Conservation (phyloP, 805 yeast species). For the Sugiyamaella mastotermitis region DNA sequence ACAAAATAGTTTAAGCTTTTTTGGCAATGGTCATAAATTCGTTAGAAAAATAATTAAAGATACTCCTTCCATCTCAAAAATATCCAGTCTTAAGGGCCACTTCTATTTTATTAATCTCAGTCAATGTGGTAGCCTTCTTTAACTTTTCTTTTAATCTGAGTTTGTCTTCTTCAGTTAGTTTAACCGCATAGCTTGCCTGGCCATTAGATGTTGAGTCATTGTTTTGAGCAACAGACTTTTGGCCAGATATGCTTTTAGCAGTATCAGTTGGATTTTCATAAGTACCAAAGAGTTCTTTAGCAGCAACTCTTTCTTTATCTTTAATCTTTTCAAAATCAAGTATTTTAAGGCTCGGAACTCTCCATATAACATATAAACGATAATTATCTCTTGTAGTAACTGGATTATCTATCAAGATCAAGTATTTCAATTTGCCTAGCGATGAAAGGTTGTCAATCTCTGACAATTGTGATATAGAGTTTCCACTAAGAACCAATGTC, state of each 20-base stretch:
- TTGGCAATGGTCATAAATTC: too few species aligned
- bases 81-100: conserved; percentile 42
- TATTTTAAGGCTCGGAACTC: conserved; percentile 55
- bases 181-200: conserved; percentile 23
- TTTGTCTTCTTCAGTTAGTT: conserved; percentile 51
- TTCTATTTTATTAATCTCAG: conserved; percentile 71
- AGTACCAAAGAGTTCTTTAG: conserved; percentile 40
- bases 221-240: background rate
- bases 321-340: conserved; percentile 66
- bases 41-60: too few species aligned
- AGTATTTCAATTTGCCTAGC: conserved; percentile 39
- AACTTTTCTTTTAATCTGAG: conserved; percentile 47
- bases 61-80: too few species aligned
- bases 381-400: conserved; percentile 47
- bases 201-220: background rate
- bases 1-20: too few species aligned
- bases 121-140: conserved; percentile 58
- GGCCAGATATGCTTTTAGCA: conserved; percentile 28
- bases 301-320: conserved; percentile 43
- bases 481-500: conserved; percentile 47
- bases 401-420: conserved; percentile 57
- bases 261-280: conserved; percentile 26
- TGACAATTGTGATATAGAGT: conserved; percentile 41
- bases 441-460: conserved; percentile 37
- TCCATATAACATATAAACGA: conserved; percentile 52